Conservation (phyloP, 2,329 filamentous ascomycete genomes). For the Arthrinium phaeospermum region DNA sequence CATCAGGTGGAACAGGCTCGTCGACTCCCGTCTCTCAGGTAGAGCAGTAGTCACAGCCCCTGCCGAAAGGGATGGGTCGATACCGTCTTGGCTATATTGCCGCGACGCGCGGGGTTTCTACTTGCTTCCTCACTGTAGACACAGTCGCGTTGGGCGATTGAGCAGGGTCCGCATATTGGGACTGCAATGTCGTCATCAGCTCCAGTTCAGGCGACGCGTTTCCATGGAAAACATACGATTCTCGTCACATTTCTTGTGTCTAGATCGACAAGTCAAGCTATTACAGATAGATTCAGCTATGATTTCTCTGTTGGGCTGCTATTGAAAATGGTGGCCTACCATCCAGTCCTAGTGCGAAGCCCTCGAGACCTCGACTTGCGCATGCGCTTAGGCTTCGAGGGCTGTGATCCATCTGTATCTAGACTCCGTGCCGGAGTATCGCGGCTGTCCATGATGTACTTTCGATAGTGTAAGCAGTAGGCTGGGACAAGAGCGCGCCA, state of each 20-base stretch:
- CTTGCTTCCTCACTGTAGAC: conserved; percentile 22
- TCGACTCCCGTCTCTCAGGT: not conserved
- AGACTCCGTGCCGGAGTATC: conserved; percentile 13
- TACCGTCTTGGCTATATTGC: not conserved
- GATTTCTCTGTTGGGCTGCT: not conserved
- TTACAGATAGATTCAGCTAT: not conserved
- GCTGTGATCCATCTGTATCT: not conserved
- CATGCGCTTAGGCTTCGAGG: conserved; percentile 25
- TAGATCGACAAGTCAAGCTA: conserved; percentile 26
- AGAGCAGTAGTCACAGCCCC: not conserved
- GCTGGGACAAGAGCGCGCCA: not conserved
- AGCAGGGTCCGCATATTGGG: conserved; percentile 30
- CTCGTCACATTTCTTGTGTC: conserved; percentile 33
- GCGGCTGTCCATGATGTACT: conserved; percentile 19
- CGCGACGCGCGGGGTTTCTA: not conserved
- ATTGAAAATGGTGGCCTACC: conserved; percentile 22
- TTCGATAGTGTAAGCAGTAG: not conserved
- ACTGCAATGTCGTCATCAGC: conserved; percentile 20
- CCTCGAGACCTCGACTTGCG: conserved; percentile 31
- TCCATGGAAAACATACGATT: conserved; percentile 24
- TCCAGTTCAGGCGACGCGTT: not conserved
- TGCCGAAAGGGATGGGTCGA: not conserved
- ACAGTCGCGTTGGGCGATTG: conserved; percentile 29
- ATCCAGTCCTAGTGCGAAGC: conserved; percentile 31
- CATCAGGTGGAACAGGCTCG: not conserved